Percentiles rank a stretch among this genome's conserved stretches.
phyloP scores from a whole-genome alignment of 805 yeast species.

The Metschnikowia cerradonensis region DNA sequence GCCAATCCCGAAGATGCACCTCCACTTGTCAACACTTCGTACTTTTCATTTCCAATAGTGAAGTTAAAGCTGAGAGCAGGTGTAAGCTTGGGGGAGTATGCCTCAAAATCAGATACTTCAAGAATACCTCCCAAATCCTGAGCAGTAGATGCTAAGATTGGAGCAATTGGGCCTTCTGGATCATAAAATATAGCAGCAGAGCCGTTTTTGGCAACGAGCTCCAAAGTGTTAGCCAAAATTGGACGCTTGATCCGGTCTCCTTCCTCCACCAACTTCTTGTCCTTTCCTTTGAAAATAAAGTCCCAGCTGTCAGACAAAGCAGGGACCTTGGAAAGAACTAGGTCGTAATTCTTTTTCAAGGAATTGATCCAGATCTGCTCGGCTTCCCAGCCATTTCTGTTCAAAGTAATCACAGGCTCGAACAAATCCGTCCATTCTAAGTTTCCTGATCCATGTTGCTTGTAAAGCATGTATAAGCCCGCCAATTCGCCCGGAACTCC shows the following conservation, averaged over 20 bases:
- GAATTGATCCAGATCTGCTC: conserved; percentile 28
- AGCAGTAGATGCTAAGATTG: conserved; percentile 48
- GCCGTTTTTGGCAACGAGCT: conserved; percentile 70
- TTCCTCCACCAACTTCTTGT: conserved; percentile 28
- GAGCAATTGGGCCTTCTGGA: conserved; percentile 71
- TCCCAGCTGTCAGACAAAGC: conserved; percentile 47
- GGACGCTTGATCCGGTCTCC: conserved; percentile 66
- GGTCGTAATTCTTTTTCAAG: conserved; percentile 26
- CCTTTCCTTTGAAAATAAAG: conserved; percentile 39
- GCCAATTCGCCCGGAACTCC: conserved; percentile 90
- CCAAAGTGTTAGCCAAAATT: conserved; percentile 62
- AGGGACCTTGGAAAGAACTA: conserved; percentile 27
- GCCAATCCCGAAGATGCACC: conserved; percentile 89
- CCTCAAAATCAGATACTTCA: conserved; percentile 58
- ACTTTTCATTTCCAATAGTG: conserved; percentile 13
- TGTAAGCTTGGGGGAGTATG: conserved; percentile 51
- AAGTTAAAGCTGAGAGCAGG: conserved; percentile 24
- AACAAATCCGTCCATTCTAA: conserved; percentile 70
- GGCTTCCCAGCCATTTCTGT: conserved; percentile 48
- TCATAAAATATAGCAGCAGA: conserved; percentile 77
- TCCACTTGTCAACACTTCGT: conserved; percentile 41
- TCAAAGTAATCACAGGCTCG: conserved; percentile 67
- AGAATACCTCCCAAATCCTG: conserved; percentile 64
- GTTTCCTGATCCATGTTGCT: conserved; percentile 64
- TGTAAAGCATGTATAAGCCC: conserved; percentile 66